Evolutionary conservation across 2,329 filamentous ascomycete genomes (phyloP).

Genomic region (Colletotrichum liriopes): DNA sequence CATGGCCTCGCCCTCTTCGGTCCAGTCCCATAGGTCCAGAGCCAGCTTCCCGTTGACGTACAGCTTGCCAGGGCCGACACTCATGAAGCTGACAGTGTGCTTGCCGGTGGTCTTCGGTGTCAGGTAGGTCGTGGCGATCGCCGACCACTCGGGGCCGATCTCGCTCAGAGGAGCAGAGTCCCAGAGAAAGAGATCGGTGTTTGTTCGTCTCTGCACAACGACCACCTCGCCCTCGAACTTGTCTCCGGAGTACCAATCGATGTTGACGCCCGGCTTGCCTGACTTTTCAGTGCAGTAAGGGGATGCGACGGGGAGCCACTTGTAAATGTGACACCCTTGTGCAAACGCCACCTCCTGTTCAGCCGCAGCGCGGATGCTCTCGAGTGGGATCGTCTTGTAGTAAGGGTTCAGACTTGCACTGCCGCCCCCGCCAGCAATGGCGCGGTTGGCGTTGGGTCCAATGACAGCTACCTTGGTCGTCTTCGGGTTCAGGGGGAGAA

Average conservation of each 20-base stretch:
- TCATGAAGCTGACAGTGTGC: slow-evolving; percentile 79
- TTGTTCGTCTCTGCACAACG: slow-evolving; percentile 71
- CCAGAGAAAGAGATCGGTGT: slow-evolving; percentile 80
- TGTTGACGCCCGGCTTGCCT: slow-evolving; percentile 72
- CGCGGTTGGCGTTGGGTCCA: slow-evolving; percentile 77
- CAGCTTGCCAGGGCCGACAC: slow-evolving; percentile 75
- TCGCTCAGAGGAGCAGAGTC: slow-evolving; percentile 75
- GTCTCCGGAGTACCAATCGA: slow-evolving; percentile 77
- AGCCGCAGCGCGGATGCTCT: slow-evolving; percentile 71
- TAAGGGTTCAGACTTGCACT: slow-evolving; percentile 80
- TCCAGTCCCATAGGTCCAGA: slow-evolving; percentile 80
- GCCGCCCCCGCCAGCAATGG: slow-evolving; percentile 78
- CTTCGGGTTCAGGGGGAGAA: slow-evolving; percentile 71
- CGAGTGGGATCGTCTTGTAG: slow-evolving; percentile 76
- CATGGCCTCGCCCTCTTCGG: slow-evolving; percentile 79
- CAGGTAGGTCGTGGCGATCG: slow-evolving; percentile 72
- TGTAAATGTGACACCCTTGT: slow-evolving; percentile 74
- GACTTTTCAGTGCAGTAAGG: slow-evolving; percentile 70
- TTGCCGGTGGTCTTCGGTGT: slow-evolving; percentile 72
- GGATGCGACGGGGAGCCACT: slow-evolving; percentile 76
- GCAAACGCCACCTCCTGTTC: slow-evolving; percentile 72
- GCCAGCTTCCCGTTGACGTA: slow-evolving; percentile 73
- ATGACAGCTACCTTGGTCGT: slow-evolving; percentile 76
- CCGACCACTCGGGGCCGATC: slow-evolving; percentile 76
- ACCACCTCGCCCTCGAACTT: slow-evolving; percentile 72